Evolutionary conservation across 306 rosid genomes (phyloP).

Genomic region (Sindora glabra): DNA sequence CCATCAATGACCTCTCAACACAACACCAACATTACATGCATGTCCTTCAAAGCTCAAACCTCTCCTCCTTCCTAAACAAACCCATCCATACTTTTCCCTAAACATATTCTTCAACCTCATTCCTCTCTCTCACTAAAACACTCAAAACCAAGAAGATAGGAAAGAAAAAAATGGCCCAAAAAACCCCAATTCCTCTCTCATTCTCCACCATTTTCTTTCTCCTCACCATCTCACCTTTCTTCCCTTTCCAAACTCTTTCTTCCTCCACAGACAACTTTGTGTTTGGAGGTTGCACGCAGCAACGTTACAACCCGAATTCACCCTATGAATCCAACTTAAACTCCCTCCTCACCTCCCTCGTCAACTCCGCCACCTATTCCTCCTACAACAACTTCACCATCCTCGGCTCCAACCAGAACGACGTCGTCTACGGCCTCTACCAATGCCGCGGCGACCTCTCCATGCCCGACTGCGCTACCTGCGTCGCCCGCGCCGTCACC

Average conservation of each 20-base stretch:
- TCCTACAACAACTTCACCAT: conserved; percentile 80
- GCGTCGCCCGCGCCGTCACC: conserved; percentile 43
- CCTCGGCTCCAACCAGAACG: conserved; percentile 36
- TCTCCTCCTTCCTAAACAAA: too few species aligned
- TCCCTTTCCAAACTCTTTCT: conserved; percentile 9
- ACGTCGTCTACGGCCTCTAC: conserved; percentile 61
- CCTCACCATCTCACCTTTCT: background rate
- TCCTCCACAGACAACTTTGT: conserved; percentile 47
- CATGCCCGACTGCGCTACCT: conserved; percentile 79
- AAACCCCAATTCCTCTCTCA: too few species aligned
- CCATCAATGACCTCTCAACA: too few species aligned
- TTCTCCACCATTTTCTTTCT: background rate
- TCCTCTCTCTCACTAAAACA: background rate
- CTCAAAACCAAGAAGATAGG: background rate
- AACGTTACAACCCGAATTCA: conserved; percentile 44
- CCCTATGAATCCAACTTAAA: conserved; percentile 70
- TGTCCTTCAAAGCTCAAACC: too few species aligned
- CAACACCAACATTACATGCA: too few species aligned
- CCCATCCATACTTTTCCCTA: background rate
- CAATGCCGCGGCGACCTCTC: conserved; percentile 93
- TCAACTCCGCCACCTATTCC: conserved; percentile 86
- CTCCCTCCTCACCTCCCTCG: conserved; percentile 77
- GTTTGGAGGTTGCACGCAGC: conserved; percentile 81
- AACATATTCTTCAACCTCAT: background rate
- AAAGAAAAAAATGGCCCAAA: conserved; percentile 10